Percentiles rank a stretch among this genome's conserved stretches.
These are phyloP conservation scores for Leptographium lundbergii DNA, from an alignment of 2,329 filamentous ascomycete genomes.

Conservation along the genomic window DNA sequence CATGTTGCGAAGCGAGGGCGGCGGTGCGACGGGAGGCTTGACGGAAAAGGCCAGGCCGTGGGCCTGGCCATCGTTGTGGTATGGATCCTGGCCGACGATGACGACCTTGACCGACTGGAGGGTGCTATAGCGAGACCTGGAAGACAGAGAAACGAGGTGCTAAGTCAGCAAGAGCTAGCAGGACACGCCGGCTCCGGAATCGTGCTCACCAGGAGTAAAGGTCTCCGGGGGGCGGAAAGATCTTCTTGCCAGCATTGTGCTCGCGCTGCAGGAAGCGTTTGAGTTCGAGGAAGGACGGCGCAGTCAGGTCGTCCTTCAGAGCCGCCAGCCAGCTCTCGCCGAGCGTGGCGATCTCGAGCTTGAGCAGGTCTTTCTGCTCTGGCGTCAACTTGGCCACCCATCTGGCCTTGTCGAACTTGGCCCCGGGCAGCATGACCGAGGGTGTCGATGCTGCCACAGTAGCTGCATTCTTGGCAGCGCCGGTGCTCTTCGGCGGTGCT, in stretches of 20 bases:
- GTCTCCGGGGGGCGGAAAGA: conserved; percentile 80
- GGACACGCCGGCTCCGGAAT: too few relatives aligned
- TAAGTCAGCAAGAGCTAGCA: neutral
- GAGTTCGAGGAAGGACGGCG: conserved; percentile 69
- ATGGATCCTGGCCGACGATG: conserved; percentile 91
- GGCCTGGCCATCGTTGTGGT: conserved; percentile 91
- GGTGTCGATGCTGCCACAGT: conserved; percentile 11
- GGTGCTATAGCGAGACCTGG: conserved; percentile 89
- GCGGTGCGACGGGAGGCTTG: conserved; percentile 73
- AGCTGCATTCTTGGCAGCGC: conserved; percentile 11
- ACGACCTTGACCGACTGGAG: conserved; percentile 82
- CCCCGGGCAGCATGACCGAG: conserved; percentile 12
- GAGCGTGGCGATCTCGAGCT: conserved; percentile 84
- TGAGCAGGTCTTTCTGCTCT: conserved; percentile 72
- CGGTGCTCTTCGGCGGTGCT: conserved; percentile 11
- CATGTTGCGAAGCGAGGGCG: conserved; percentile 87
- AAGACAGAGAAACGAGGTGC: neutral
- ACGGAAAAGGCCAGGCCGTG: conserved; percentile 96
- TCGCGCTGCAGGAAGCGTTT: conserved; percentile 82
- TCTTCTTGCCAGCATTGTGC: conserved; percentile 56
- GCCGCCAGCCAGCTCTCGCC: conserved; percentile 84
- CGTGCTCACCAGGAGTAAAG: conserved; percentile 76
- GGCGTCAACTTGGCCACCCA: conserved; percentile 71
- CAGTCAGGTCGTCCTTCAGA: conserved; percentile 74
- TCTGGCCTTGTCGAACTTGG: conserved; percentile 74